Percentiles rank a stretch among this genome's conserved stretches.
These are phyloP conservation scores for Chlorella sp. DNA, from an alignment of 139 green algal species.

Conservation along the genomic window DNA sequence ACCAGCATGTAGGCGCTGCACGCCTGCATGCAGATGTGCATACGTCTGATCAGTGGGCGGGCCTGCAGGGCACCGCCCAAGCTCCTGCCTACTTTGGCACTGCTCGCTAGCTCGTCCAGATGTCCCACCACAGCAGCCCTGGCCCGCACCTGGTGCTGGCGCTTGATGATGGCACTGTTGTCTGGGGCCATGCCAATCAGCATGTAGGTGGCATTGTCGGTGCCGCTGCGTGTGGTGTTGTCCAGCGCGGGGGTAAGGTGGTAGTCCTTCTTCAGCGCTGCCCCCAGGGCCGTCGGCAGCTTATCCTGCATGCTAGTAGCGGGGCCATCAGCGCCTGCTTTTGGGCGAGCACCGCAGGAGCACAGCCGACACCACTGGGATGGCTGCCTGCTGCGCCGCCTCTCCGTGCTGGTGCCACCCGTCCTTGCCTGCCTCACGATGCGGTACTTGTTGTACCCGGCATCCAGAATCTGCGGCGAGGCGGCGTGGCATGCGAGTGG, in stretches of 20 bases:
- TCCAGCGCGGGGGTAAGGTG: not conserved
- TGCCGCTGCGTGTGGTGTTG: not conserved
- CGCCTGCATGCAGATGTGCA: not conserved
- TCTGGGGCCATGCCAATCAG: not conserved
- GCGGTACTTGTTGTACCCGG: not conserved
- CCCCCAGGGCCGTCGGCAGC: not conserved
- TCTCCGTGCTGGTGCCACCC: too few species aligned
- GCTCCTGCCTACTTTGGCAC: not conserved
- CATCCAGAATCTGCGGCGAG: not conserved
- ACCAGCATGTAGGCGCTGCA: constrained; percentile 1
- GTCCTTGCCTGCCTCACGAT: too few species aligned
- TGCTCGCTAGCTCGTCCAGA: not conserved
- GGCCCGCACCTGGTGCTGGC: not conserved
- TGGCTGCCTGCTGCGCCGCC: not conserved
- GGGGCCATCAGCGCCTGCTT: too few species aligned
- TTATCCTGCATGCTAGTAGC: too few species aligned
- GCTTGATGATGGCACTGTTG: not conserved
- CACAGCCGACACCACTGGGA: too few species aligned
- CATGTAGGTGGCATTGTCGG: not conserved
- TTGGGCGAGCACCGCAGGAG: too few species aligned
- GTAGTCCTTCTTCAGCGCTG: not conserved
- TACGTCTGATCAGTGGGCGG: not conserved
- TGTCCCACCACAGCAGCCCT: not conserved
- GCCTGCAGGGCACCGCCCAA: too few species aligned
- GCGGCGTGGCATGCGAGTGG: not conserved